Percentiles rank a stretch among this genome's conserved stretches.
These are phyloP conservation scores for Blastosporella zonata DNA, from an alignment of 1,284 basidiomycete species.

Conservation along the genomic window DNA sequence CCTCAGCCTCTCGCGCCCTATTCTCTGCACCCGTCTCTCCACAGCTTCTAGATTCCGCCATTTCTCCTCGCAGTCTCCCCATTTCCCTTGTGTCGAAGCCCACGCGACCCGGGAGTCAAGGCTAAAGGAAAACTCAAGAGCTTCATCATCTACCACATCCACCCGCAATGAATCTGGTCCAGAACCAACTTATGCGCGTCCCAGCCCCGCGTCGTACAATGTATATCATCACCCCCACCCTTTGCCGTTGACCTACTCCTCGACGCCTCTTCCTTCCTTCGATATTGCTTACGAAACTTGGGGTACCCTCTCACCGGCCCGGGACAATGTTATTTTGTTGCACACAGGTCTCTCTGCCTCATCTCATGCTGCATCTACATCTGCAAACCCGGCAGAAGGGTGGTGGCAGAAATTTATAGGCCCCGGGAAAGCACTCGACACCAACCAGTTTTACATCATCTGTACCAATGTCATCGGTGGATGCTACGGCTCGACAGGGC, in stretches of 20 bases:
- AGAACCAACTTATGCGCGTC: conserved; percentile 75
- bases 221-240: conserved; percentile 61
- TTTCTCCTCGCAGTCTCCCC: conserved; percentile 30
- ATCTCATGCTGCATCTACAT: conserved; percentile 89
- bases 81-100: conserved; percentile 76
- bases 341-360: conserved; percentile 96
- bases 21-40: conserved; percentile 1
- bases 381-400: conserved; percentile 77
- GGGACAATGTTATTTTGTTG: conserved; percentile 92
- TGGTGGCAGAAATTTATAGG: conserved; percentile 99
- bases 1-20: conserved; percentile 3
- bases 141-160: conserved; percentile 17
- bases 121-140: conserved; percentile 31
- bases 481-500: conserved; percentile 96
- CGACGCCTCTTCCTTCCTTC: conserved; percentile 69
- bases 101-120: conserved; percentile 64
- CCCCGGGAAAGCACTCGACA: conserved; percentile 91
- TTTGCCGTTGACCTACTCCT: conserved; percentile 74
- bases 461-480: conserved; percentile 98
- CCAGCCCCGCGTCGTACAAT: conserved; percentile 66
- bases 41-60: conserved; percentile 10
- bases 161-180: conserved; percentile 52
- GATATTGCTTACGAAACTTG: conserved; percentile 97
- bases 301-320: conserved; percentile 79
- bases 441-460: conserved; percentile 88